Percentiles rank a stretch among this genome's conserved stretches.
phyloP scores from a whole-genome alignment of 306 rosid species.

The Acacia acuminata region DNA sequence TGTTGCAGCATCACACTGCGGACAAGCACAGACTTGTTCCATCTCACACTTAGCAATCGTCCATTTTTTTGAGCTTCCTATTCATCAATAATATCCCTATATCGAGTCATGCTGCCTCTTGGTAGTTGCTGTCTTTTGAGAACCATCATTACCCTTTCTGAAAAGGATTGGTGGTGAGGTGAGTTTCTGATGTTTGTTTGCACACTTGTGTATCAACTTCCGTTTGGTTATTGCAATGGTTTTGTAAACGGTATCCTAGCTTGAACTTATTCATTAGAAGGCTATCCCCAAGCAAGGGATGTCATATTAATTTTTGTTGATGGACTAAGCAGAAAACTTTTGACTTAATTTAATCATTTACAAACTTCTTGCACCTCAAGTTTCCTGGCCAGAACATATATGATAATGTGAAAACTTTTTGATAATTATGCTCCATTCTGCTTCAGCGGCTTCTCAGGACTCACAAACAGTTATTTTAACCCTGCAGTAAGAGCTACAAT shows the following conservation, averaged over 20 bases:
- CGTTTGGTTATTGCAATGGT: not conserved
- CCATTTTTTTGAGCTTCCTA: not conserved
- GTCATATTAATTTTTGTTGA: not conserved
- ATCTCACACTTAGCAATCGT: not conserved
- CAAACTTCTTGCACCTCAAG: not conserved
- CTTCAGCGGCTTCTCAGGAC: conserved; percentile 21
- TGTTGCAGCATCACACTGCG: conserved; percentile 24
- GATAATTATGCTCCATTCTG: conserved; percentile 12
- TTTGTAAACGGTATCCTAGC: not conserved
- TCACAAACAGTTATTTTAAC: conserved; percentile 26
- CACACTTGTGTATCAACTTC: not conserved
- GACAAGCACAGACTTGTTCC: not conserved
- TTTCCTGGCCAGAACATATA: not conserved
- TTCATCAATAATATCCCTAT: not conserved
- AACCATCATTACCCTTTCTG: not conserved
- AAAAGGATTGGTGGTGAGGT: not conserved
- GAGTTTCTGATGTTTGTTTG: not conserved
- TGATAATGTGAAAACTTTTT: conserved; percentile 16
- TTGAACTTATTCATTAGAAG: not conserved
- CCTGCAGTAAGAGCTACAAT: conserved; percentile 80
- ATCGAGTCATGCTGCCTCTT: not conserved
- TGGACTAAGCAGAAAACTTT: not conserved
- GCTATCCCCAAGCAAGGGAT: not conserved
- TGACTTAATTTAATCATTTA: not conserved
- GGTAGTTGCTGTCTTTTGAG: not conserved